Base-by-base conservation (phyloP, 2,329 filamentous ascomycete species). In the Beauveria sp. region DNA sequence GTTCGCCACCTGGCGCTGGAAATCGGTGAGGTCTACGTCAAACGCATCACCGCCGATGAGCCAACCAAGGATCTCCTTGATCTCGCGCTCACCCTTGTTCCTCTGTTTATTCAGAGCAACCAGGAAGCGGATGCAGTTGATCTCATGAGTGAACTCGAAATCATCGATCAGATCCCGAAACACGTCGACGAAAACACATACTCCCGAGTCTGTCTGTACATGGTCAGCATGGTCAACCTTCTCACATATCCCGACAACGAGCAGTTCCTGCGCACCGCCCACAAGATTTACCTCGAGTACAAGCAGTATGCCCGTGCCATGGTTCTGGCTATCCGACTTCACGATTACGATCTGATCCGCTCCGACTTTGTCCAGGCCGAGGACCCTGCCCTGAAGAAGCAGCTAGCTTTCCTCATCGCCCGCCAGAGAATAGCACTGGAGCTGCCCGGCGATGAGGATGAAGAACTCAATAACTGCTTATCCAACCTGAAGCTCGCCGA, bases 221-320 rank as follows among this genome's bases (percentile, higher is more conserved):
- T 99, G 88, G 91, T 96, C 68, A 96, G 91, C 80, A 97, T 97
- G 90, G 94, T 99, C 67, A 96, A 94, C 71, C 84, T 99, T 22
- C 86, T 99, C 73, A 97, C 94, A 59, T 97, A 96, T 71, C 94
- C 94, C 48, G 94, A 99, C 76, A 97, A 99, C 75, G 91, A 97
- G 72, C 87, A 90, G 69, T 97, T 99, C 77, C 87, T 99, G 63
- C 88, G 86, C 66, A 96, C 93, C 8, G 92, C 93, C 53, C 94
- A 97, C 77, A 84, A 88, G 65, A 96, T 99, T 71, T 99, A 99
- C 78, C 88, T 92, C 68, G 84, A 90, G 67, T 96, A 97, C 80
- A 90, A 94, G 70, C 91, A 97, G 73, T 87, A 92, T 67, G 89
- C 93, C 3, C 92, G 97, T 74, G 96, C 96, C 3, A 92, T 97